Conservation (phyloP, 1,284 basidiomycete species). For the Leccinum solheimii region DNA sequence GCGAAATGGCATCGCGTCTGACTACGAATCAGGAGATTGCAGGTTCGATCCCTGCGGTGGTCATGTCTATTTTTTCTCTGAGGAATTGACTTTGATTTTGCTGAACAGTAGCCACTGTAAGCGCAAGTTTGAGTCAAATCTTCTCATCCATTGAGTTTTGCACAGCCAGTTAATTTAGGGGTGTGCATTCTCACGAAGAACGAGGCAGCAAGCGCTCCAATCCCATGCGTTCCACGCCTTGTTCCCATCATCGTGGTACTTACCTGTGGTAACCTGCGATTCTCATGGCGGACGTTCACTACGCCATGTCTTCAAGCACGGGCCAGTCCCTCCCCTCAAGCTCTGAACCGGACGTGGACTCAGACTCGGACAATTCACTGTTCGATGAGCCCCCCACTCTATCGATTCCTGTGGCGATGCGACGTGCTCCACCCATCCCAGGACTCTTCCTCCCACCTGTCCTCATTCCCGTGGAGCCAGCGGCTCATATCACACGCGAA, state of each 20-base stretch:
- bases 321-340: constrained; percentile 1
- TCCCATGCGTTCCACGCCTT: background rate
- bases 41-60: constrained; percentile 47
- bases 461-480: constrained; percentile 50
- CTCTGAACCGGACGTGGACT: constrained; percentile 13
- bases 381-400: constrained; percentile 38
- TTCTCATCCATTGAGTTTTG: background rate
- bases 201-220: background rate
- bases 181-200: constrained; percentile 25
- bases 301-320: constrained; percentile 16
- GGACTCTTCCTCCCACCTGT: constrained; percentile 61
- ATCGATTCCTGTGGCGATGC: constrained; percentile 24
- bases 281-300: background rate
- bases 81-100: background rate
- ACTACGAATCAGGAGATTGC: constrained; percentile 71
- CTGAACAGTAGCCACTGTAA: background rate
- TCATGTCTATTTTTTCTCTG: constrained; percentile 9
- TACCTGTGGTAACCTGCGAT: background rate
- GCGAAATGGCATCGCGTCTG: constrained; percentile 70
- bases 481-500: constrained; percentile 48
- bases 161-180: background rate
- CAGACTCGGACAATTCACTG: constrained; percentile 39
- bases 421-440: constrained; percentile 52
- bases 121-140: background rate
- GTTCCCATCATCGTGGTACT: background rate